Evolutionary conservation across 2,329 filamentous ascomycete genomes (phyloP), one percentile per base, ranked within the genome.

Genomic region (Claviceps quebecensis): DNA sequence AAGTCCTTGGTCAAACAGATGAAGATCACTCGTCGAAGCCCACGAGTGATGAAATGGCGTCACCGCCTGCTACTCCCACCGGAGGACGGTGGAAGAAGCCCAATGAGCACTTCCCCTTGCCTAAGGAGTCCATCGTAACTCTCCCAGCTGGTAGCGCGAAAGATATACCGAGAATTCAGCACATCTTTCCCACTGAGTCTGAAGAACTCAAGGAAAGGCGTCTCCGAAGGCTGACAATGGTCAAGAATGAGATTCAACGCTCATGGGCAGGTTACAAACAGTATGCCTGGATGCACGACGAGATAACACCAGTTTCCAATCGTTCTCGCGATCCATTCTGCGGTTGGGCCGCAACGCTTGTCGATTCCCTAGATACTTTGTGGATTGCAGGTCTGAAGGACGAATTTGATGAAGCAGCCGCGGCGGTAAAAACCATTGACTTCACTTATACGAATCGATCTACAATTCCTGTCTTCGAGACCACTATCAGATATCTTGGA

Each of bases 391-490:
- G 79, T 26, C 61, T 94, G 63, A 77, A 78, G 59, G 75, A 84
- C 0, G 87, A 94, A 59, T 95, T 95, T 60, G 80, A 87, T 53
- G 82, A 87, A 54, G 88, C 87, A 2, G 80, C 86, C 45, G 74
- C 78, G 49, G 81, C 76, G 3, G 80, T 90, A 22, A 74, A 74
- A 52, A 67, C 77, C 5, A 91, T 96, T 53, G 88, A 96, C 66
- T 96, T 96, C 59, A 93, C 86, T 2, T 84, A 78, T 11, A 83
- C 80, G 2, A 63, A 67, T 14, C 73, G 82, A 47, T 63, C 68
- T 39, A 78, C 86, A 47, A 93, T 96, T 45, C 89, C 88, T n/a
- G 75, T 95, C 7, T 96, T 96, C 59, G 90, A 96, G 67, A 94
- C 89, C 0, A 87, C 83, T 11, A 96, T 97, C 61, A 81, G 91